phyloP scores from a whole-genome alignment of 768 basidiomycete genomes.

The Rhizopogon roseolus region DNA sequence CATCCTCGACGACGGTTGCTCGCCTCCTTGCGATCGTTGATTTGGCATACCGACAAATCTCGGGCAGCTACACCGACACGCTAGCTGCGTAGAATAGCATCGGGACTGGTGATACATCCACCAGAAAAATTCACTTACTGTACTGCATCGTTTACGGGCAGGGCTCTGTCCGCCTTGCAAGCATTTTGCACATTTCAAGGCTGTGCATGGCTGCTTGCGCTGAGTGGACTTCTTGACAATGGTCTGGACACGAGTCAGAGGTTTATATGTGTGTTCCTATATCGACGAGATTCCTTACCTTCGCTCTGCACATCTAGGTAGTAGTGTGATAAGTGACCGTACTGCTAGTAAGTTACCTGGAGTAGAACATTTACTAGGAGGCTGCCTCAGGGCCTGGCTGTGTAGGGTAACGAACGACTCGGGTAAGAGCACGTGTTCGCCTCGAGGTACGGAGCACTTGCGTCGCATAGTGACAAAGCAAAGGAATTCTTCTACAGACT shows the following conservation, averaged over 20 bases:
- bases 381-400: too few species aligned
- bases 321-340: too few species aligned
- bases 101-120: neutral
- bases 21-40: neutral
- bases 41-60: neutral
- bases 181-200: conserved; percentile 1
- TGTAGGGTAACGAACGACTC: too few species aligned
- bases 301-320: too few species aligned
- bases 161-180: neutral
- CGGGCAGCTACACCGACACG: neutral
- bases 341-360: too few species aligned
- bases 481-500: too few species aligned
- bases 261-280: neutral
- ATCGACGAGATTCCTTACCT: too few species aligned
- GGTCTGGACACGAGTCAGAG: neutral
- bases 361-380: too few species aligned
- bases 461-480: too few species aligned
- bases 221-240: neutral
- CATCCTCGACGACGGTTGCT: too few species aligned
- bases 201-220: neutral
- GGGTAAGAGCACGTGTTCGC: too few species aligned
- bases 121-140: neutral
- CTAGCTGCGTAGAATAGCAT: neutral
- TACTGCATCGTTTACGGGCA: neutral
- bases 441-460: too few species aligned